phyloP scores from a whole-genome alignment of 2,329 filamentous ascomycete species.

The Grosmannia huntii region DNA sequence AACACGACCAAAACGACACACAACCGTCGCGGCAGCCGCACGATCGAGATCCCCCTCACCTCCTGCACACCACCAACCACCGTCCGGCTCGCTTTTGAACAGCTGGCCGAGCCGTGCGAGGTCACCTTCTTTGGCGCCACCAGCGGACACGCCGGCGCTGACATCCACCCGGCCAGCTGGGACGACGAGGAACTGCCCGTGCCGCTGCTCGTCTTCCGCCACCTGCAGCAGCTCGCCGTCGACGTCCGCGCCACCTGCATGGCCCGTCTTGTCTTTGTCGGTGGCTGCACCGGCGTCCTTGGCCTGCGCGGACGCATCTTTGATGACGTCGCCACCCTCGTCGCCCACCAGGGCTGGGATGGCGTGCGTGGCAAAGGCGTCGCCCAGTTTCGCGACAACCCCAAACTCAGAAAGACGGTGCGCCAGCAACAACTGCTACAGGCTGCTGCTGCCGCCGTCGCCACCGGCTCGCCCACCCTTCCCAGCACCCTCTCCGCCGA shows the following conservation, averaged over 20 bases:
- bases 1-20: neutral
- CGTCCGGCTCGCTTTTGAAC: constrained; percentile 54
- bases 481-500: neutral
- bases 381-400: constrained; percentile 36
- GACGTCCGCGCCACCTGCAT: constrained; percentile 80
- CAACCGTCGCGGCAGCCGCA: constrained; percentile 16
- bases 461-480: constrained; percentile 11
- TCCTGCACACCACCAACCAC: constrained; percentile 38
- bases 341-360: constrained; percentile 64
- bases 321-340: constrained; percentile 56
- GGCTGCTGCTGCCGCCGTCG: constrained; percentile 18
- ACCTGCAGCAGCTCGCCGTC: constrained; percentile 61
- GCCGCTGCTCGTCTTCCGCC: constrained; percentile 62
- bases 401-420: constrained; percentile 19
- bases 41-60: constrained; percentile 26
- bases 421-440: neutral
- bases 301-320: constrained; percentile 69
- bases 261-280: constrained; percentile 76
- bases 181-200: constrained; percentile 82
- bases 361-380: constrained; percentile 58
- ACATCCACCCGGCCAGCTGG: constrained; percentile 37
- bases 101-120: constrained; percentile 64
- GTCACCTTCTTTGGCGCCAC: constrained; percentile 51
- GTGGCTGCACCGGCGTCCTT: constrained; percentile 65
- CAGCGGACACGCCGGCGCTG: constrained; percentile 14